Percentiles rank a stretch among this genome's conserved stretches.
These are phyloP conservation scores for Plasmopara halstedii DNA, from an alignment of 352 stramenopile genomes.

Conservation along the genomic window DNA sequence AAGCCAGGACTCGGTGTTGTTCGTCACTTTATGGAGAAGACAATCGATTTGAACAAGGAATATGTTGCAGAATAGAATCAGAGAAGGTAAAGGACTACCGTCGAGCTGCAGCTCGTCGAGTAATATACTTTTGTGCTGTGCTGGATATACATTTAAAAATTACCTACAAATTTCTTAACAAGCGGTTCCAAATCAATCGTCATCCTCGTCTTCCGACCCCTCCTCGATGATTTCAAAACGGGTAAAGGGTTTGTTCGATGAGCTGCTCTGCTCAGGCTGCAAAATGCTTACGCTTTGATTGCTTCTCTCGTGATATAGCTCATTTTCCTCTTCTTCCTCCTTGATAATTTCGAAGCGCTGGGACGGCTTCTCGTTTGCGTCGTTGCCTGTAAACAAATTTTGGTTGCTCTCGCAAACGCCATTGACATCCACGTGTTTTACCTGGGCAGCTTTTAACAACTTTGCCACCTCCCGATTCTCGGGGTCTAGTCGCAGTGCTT, in stretches of 20 bases:
- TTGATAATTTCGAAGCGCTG: constrained; percentile 72
- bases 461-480: constrained; percentile 68
- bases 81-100: background rate
- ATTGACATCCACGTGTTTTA: constrained; percentile 67
- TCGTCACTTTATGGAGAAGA: constrained; percentile 25
- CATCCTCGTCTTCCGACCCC: constrained; percentile 24
- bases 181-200: constrained; percentile 11
- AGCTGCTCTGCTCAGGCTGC: background rate
- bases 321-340: constrained; percentile 21
- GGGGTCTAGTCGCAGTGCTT: constrained; percentile 56
- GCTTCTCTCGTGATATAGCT: constrained; percentile 1
- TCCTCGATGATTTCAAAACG: constrained; percentile 63
- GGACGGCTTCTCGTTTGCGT: constrained; percentile 25
- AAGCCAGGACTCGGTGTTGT: constrained; percentile 63
- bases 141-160: background rate
- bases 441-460: constrained; percentile 59
- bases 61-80: constrained; percentile 25
- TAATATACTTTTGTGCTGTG: background rate
- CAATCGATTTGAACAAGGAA: constrained; percentile 39
- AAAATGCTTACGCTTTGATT: constrained; percentile 8
- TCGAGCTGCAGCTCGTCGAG: background rate
- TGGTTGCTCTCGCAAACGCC: constrained; percentile 30
- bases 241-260: constrained; percentile 31
- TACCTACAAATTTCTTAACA: background rate
- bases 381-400: constrained; percentile 3